Evolutionary conservation across 768 basidiomycete species (phyloP).

Genomic region (Cystoderma amianthinum): DNA sequence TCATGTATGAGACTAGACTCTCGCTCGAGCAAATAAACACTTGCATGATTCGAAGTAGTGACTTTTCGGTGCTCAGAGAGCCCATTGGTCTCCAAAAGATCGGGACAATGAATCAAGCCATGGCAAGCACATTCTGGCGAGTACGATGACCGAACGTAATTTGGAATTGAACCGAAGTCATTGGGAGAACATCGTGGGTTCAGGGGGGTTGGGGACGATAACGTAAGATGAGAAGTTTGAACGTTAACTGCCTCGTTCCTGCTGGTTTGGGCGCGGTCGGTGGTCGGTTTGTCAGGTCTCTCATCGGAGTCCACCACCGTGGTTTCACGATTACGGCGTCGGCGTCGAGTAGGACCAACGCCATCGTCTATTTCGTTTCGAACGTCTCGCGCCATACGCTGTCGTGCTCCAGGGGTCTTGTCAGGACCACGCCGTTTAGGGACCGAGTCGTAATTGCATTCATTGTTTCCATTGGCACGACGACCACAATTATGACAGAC

Average conservation of each 20-base stretch:
- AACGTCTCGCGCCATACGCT: slow-evolving; percentile 42
- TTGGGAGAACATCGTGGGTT: background rate
- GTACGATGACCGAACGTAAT: slow-evolving; percentile 10
- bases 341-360: slow-evolving; percentile 20
- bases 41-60: slow-evolving; percentile 9
- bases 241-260: background rate
- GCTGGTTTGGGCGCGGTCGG: background rate
- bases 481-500: slow-evolving; percentile 67
- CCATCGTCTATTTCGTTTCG: slow-evolving; percentile 24
- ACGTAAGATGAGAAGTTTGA: background rate
- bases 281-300: background rate
- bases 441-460: slow-evolving; percentile 61
- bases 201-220: background rate
- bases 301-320: background rate
- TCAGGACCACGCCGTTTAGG: slow-evolving; percentile 82
- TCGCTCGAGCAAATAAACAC: too few species aligned
- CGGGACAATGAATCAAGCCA: slow-evolving; percentile 20
- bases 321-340: slow-evolving; percentile 22
- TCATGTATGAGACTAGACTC: too few species aligned
- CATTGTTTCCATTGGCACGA: slow-evolving; percentile 32
- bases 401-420: slow-evolving; percentile 72
- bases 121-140: slow-evolving; percentile 20
- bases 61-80: slow-evolving; percentile 11
- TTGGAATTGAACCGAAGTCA: background rate
- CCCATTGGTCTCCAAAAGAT: slow-evolving; percentile 9